phyloP scores from a whole-genome alignment of 805 yeast genomes.

The Lipomyces sp. region DNA sequence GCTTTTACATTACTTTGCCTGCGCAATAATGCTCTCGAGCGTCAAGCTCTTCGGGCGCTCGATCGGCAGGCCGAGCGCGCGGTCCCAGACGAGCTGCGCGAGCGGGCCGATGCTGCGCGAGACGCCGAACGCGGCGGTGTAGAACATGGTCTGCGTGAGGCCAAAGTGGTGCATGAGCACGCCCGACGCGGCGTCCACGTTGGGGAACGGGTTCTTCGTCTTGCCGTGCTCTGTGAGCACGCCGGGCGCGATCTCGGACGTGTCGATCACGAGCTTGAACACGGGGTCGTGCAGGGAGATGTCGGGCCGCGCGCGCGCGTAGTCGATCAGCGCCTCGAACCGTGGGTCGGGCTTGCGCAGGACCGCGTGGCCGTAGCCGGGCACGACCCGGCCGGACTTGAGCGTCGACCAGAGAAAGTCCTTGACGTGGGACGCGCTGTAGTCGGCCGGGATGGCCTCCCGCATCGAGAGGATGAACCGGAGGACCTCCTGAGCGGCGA shows the following conservation, averaged over 20 bases:
- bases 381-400: conserved; percentile 72
- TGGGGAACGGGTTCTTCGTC: conserved; percentile 83
- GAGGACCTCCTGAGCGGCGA: conserved; percentile 82
- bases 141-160: conserved; percentile 65
- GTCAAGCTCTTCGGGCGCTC: conserved; percentile 85
- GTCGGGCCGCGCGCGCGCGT: conserved; percentile 52
- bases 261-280: conserved; percentile 62
- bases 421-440: conserved; percentile 53
- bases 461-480: conserved; percentile 67
- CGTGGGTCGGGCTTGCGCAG: conserved; percentile 81
- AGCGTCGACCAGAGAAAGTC: conserved; percentile 68
- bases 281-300: conserved; percentile 57
- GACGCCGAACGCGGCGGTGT: conserved; percentile 79
- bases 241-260: conserved; percentile 69
- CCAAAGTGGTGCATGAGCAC: conserved; percentile 79
- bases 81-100: conserved; percentile 75
- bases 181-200: conserved; percentile 78
- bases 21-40: no score
- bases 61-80: conserved; percentile 71
- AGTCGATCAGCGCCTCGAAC: conserved; percentile 68
- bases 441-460: conserved; percentile 35
- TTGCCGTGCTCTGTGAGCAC: conserved; percentile 76
- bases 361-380: conserved; percentile 88
- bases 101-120: conserved; percentile 77
- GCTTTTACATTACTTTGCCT: no score